These are phyloP conservation scores for Wallacemonas sp. DNA, from an alignment of 208 protist genomes.

Conservation along the genomic window DNA sequence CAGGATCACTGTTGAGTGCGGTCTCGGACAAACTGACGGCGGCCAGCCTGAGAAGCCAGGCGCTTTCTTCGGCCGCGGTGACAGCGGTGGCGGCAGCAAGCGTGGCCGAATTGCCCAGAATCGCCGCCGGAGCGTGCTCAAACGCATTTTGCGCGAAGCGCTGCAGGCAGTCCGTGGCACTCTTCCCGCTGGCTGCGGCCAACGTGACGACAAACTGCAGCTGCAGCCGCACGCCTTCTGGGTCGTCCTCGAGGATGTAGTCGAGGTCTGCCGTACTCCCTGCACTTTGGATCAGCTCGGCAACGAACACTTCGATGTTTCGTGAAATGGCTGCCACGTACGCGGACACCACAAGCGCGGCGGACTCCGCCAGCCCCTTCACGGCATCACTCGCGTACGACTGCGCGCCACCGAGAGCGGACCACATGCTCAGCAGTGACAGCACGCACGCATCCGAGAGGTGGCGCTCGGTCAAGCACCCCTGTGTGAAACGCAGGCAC, in stretches of 20 bases:
- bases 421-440: slow-evolving; percentile 39
- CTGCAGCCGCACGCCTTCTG: slow-evolving; percentile 43
- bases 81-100: not conserved
- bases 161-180: slow-evolving; percentile 16
- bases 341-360: slow-evolving; percentile 16
- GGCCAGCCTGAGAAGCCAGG: slow-evolving; percentile 7
- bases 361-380: slow-evolving; percentile 6
- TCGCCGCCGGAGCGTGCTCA: slow-evolving; percentile 3
- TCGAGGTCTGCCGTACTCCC: not conserved
- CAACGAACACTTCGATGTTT: not conserved
- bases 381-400: slow-evolving; percentile 28
- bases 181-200: slow-evolving; percentile 36
- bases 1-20: slow-evolving; percentile 2
- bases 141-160: not conserved
- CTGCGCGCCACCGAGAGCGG: slow-evolving; percentile 27
- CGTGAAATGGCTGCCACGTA: slow-evolving; percentile 24
- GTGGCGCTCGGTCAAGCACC: slow-evolving; percentile 29
- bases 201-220: slow-evolving; percentile 40
- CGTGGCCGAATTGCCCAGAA: not conserved
- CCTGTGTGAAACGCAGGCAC: slow-evolving; percentile 26
- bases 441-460: slow-evolving; percentile 25
- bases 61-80: not conserved
- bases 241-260: slow-evolving; percentile 46
- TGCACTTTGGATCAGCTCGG: not conserved
- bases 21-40: slow-evolving; percentile 5